Evolutionary conservation across 192 early-diverging fungal species (phyloP).

Genomic region (Diversispora eburnea): DNA sequence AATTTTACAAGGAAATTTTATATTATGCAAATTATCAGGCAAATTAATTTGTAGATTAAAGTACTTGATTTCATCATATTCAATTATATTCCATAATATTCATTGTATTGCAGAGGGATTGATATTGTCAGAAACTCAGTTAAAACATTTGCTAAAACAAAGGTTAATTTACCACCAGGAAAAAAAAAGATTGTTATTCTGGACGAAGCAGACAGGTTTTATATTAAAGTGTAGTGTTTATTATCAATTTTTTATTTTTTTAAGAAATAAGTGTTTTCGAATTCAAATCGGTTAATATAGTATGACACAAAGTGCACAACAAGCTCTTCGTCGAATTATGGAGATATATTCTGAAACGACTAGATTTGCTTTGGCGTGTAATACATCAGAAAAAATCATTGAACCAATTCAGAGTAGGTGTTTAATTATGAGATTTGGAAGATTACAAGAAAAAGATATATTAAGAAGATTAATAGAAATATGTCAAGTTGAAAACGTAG

Average conservation of each 20-base stretch:
- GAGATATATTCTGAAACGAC: slow-evolving; percentile 96
- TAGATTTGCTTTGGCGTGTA: slow-evolving; percentile 95
- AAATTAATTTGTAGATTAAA: background rate
- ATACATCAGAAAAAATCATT: slow-evolving; percentile 94
- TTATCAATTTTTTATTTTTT: background rate
- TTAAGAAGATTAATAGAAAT: slow-evolving; percentile 78
- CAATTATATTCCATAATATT: background rate
- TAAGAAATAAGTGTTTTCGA: background rate
- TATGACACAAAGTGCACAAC: slow-evolving; percentile 96
- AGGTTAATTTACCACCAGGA: slow-evolving; percentile 88
- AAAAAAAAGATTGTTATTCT: slow-evolving; percentile 88
- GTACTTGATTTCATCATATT: background rate
- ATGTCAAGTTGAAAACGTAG: slow-evolving; percentile 75
- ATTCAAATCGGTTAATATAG: slow-evolving; percentile 38
- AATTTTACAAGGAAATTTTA: background rate
- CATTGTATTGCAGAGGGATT: slow-evolving; percentile 67
- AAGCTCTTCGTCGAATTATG: slow-evolving; percentile 97
- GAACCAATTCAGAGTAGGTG: slow-evolving; percentile 97
- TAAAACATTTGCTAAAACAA: slow-evolving; percentile 99
- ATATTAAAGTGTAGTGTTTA: background rate
- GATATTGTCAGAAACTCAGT: slow-evolving; percentile 94
- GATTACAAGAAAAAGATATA: slow-evolving; percentile 76
- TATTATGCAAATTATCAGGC: too few relatives aligned
- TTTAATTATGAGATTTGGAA: slow-evolving; percentile 83
- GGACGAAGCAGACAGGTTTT: slow-evolving; percentile 91